Base-by-base conservation (phyloP, 805 yeast species). In the Metschnikowia gruessii region DNA sequence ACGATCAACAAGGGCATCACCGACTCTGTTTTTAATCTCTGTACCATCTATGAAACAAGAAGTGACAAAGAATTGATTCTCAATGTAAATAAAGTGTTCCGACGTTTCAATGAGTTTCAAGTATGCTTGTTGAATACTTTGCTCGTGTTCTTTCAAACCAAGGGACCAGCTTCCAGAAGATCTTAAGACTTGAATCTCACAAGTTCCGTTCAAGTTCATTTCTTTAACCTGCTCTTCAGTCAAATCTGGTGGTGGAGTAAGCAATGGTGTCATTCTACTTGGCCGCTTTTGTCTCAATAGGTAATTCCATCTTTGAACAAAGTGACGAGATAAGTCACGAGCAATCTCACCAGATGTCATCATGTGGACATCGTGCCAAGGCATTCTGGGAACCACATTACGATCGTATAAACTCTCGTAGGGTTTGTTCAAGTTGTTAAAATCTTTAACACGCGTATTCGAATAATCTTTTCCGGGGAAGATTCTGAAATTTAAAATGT, bases 281-380 rank as follows among this genome's bases (percentile, higher is more conserved):
- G 99, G 98, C 48, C 97, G 75, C 63, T 95, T 95, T 57, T 90
- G 97, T 59, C 99, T 80, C 42, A 95, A 65, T 33, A 94, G 72
- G 61, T 88, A 94, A 63, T 94, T 94, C 99, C 99, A 94, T 58
- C 99, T 79, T 69, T 94, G 99, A 12, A 90, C 95, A 66, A 95
- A 94, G 64, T 94, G 98, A 47, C 99, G 79, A 0, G 95, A 79
- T 43, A 92, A 66, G 64, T 94, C 99, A 49, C 97, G 77, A 0
- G 98, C 99, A 3, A 91, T 82, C 59, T 91, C 95, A 12, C 99
- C 99, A 2, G 91, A 80, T 1, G 95, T 82, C 69, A 90, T 82
- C 95, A 91, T 94, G 56, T 94, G 98, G 32, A 94, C 88, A 75
- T 94, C 99, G 65, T 94, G 99, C 99, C 99, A 94, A 9, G 99